phyloP scores from a whole-genome alignment of 306 rosid species.

The Luffa aegyptiaca region DNA sequence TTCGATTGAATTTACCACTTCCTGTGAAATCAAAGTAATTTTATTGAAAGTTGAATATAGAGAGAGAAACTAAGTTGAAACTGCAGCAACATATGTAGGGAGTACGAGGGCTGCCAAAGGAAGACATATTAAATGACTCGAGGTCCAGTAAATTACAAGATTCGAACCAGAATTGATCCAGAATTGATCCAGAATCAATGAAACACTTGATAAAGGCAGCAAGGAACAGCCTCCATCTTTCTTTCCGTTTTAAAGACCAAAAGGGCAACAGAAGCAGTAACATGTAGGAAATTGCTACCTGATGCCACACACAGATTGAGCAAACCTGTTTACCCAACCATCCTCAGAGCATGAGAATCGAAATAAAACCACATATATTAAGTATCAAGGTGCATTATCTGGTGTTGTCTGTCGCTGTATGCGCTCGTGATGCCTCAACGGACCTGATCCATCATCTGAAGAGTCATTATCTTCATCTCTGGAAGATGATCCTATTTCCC shows the following conservation, averaged over 20 bases:
- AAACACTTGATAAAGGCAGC: slow-evolving; percentile 16
- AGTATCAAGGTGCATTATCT: slow-evolving; percentile 50
- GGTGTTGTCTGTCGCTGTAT: slow-evolving; percentile 52
- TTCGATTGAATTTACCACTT: background rate
- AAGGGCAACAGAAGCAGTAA: slow-evolving; percentile 12
- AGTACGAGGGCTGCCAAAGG: slow-evolving; percentile 2
- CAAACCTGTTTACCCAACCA: slow-evolving; percentile 30
- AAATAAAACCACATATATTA: slow-evolving; percentile 11
- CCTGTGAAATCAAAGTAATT: background rate
- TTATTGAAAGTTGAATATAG: slow-evolving; percentile 1
- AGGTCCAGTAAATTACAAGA: slow-evolving; percentile 10
- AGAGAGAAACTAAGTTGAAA: background rate
- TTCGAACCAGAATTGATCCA: slow-evolving; percentile 18
- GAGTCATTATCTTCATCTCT: slow-evolving; percentile 71
- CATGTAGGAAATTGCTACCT: background rate
- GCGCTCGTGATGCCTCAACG: slow-evolving; percentile 43
- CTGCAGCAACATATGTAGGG: slow-evolving; percentile 4
- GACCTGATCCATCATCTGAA: slow-evolving; percentile 70
- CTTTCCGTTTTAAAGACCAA: slow-evolving; percentile 21
- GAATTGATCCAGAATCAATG: slow-evolving; percentile 23
- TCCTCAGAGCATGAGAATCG: slow-evolving; percentile 11
- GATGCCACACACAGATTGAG: slow-evolving; percentile 6
- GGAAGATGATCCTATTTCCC: slow-evolving; percentile 66
- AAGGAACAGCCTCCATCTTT: slow-evolving; percentile 11
- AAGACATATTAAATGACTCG: background rate